Evolutionary conservation across 805 yeast species (phyloP).

Genomic region (Debaryomyces hansenii): DNA sequence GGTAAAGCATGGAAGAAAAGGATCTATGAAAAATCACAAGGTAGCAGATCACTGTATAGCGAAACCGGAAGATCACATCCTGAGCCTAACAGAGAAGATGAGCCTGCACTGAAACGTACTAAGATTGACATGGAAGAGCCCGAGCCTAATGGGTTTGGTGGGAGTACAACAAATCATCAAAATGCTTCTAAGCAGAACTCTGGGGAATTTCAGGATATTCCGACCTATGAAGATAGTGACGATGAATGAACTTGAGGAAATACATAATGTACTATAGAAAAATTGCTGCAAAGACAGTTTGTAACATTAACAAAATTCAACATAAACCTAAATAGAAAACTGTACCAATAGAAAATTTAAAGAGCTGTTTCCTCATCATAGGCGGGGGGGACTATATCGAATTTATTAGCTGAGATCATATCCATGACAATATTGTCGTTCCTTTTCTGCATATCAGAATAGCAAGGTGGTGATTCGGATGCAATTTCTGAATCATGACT

Average conservation of each 20-base stretch:
- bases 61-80: neutral
- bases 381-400: neutral
- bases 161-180: neutral
- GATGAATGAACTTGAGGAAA: constrained; percentile 14
- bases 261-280: neutral
- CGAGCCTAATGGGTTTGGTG: neutral
- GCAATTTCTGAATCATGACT: constrained; percentile 10
- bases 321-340: neutral
- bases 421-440: neutral
- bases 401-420: neutral
- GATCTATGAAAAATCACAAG: constrained; percentile 35
- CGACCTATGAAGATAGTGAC: constrained; percentile 44
- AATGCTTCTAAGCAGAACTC: neutral
- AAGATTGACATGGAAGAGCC: constrained; percentile 8
- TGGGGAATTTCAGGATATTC: constrained; percentile 31
- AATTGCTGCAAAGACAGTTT: neutral
- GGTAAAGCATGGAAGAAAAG: constrained; percentile 64
- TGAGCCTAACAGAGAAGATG: constrained; percentile 1
- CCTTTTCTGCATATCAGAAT: constrained; percentile 1
- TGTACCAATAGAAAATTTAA: neutral
- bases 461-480: constrained; percentile 11
- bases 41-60: constrained; percentile 5
- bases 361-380: neutral
- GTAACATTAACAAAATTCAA: neutral
- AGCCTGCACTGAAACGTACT: constrained; percentile 10